Evolutionary conservation across 2,329 filamentous ascomycete genomes (phyloP).

Genomic region (Pseudogymnoascus sp.): DNA sequence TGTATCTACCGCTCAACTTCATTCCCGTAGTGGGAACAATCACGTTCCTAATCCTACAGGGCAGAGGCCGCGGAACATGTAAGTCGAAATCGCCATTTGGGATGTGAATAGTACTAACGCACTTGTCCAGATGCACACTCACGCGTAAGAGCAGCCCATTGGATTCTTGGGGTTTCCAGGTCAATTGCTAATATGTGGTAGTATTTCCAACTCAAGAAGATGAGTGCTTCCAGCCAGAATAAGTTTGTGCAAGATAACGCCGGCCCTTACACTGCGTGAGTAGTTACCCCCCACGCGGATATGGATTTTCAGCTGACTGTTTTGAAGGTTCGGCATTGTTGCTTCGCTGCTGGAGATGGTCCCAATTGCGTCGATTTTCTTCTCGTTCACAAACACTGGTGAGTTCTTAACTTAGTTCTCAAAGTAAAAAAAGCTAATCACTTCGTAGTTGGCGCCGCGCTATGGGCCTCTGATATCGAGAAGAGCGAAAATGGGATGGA

Average conservation of each 20-base stretch:
- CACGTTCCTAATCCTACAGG: slow-evolving; percentile 73
- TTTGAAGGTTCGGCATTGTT: slow-evolving; percentile 63
- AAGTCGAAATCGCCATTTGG: background rate
- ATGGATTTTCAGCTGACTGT: slow-evolving; percentile 10
- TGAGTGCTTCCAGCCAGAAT: slow-evolving; percentile 58
- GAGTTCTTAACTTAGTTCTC: slow-evolving; percentile 22
- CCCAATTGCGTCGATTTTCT: slow-evolving; percentile 74
- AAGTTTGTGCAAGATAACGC: slow-evolving; percentile 65
- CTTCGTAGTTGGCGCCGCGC: slow-evolving; percentile 67
- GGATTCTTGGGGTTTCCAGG: background rate
- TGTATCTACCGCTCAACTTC: slow-evolving; percentile 89
- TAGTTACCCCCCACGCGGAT: slow-evolving; percentile 20
- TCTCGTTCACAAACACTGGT: slow-evolving; percentile 82
- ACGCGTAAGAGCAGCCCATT: slow-evolving; percentile 39
- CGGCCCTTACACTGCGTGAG: slow-evolving; percentile 76
- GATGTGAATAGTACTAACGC: background rate
- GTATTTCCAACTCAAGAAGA: slow-evolving; percentile 90
- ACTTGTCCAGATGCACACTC: slow-evolving; percentile 39
- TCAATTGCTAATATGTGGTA: background rate
- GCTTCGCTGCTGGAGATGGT: slow-evolving; percentile 80
- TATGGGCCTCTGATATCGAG: slow-evolving; percentile 91
- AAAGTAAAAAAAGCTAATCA: background rate
- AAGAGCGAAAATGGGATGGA: slow-evolving; percentile 13
- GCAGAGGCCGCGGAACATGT: slow-evolving; percentile 43
- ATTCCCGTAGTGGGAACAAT: slow-evolving; percentile 83